Conservation (phyloP, 169 alveolate genomes). For the Neospora caninum region DNA sequence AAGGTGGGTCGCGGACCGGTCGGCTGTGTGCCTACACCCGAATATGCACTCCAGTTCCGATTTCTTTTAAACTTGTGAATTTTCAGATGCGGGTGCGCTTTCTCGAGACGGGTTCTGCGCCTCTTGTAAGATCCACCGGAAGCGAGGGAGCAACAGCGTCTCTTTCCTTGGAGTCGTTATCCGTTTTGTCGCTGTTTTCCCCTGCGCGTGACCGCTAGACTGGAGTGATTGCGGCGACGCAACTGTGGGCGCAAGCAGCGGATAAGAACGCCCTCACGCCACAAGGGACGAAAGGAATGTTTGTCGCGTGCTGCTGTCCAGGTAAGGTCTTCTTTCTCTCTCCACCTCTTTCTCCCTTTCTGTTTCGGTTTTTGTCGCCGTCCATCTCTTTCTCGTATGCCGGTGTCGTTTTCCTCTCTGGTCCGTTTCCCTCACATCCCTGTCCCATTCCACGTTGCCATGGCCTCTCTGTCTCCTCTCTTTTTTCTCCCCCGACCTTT, state of each 20-base stretch:
- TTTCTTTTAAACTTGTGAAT: background rate
- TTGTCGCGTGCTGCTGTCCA: constrained; percentile 51
- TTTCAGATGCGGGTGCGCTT: no score
- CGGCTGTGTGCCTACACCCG: background rate
- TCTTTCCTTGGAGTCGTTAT: background rate
- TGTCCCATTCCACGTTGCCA: no score
- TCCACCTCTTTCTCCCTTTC: background rate
- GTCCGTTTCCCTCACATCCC: no score
- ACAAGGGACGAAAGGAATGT: constrained; percentile 8
- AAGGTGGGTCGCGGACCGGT: background rate
- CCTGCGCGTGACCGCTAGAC: background rate
- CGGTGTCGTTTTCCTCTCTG: no score
- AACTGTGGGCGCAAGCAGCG: constrained; percentile 47
- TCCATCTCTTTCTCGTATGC: background rate
- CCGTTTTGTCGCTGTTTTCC: background rate
- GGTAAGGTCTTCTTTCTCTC: constrained; percentile 12
- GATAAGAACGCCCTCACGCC: background rate
- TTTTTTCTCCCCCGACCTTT: no score
- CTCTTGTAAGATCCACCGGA: background rate
- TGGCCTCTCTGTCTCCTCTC: no score
- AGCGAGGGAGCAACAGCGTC: background rate
- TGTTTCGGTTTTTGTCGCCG: no score
- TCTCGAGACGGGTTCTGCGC: no score
- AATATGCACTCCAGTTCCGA: background rate
- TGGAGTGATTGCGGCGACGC: constrained; percentile 52